Evolutionary conservation across 106 monocot genomes (phyloP), one percentile per base, ranked within the genome.

Genomic region (Dendrobium chrysotoxum): DNA sequence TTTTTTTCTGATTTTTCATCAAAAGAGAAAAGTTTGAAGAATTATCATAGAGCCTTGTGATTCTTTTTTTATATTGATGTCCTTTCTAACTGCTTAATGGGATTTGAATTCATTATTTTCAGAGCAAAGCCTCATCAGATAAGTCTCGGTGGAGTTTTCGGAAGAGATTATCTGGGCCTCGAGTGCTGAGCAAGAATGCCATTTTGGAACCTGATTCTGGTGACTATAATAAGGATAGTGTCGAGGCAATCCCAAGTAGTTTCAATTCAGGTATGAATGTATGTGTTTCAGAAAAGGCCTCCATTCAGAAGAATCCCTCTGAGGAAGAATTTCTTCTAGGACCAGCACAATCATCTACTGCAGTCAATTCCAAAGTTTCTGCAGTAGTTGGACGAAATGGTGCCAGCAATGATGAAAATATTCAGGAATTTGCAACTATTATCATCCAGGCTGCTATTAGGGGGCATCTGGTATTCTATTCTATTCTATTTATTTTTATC

Each of bases 141-240:
- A 92, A 87, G 53, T 72, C 82, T 13, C 79, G 85, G 40, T 92
- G 92, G 92, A 89, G 92, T 83, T 89, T 92, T 75, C 79, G 89
- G 38, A 89, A 88, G 82, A 92, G 78, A 83, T 87, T 87, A 46
- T 20, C 67, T 35, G 46, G 72, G 13, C 85, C 84, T 78, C 85
- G 81, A 40, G 85, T 92, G 38, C 65, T 84, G 31, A 87, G 78
- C 72, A 84, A 79, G 82, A 85, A 13, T 84, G 79, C 81, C 4
- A 85, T 76, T 15, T 85, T 79, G 31, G 92, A 82, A 54, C 81
- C 85, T 70, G n/a, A 72, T 2, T 65, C 65, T 81, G 77, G 79
- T 68, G 18, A 12, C 13, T 68, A 72, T 67, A 76, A 77, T 75
- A 83, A 82, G 80, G 85, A 61, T 23, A 61, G 4, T n/a, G 21